Evolutionary conservation across 345 rosid species (phyloP), one percentile per base, ranked within the genome.

Genomic region (Rhodamnia argentea): DNA sequence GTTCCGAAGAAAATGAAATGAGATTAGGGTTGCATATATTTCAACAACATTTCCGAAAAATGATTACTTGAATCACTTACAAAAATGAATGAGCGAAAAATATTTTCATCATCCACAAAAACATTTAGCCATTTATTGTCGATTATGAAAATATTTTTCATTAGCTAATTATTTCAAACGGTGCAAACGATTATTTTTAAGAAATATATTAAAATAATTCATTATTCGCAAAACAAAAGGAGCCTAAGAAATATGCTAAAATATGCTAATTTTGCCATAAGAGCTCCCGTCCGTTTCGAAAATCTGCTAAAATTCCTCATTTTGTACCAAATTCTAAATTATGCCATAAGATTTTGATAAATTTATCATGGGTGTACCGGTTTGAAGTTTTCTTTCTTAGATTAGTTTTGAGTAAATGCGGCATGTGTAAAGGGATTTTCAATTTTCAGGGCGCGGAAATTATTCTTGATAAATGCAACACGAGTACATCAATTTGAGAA

Each of bases 311-410:
- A n/a, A n/a, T n/a, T n/a, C 10, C 8, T 55, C 10, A 55, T 7
- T 20, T 55, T 55, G 58, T 22, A 6, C 4, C 23, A 55, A 52
- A 52, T 52, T 52, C 55, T 52, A 52, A 5, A 5, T 52, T 13
- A 13, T 50, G 6, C 20, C 55, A 4, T 16, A 14, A 52, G 2
- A 55, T 55, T 55, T 55, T 2, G 23, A 8, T 55, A 55, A 20
- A 55, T 15, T 32, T 32, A 7, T 64, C 13, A 64, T 0, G 0
- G 11, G 6, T 7, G 1, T 4, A 15, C 20, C 1, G 0, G 0
- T 27, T 60, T 60, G 7, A 2, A n/a, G 11, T 13, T n/a, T 13
- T 60, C 13, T 6, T 0, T 1, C 1, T 7, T 5, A 59, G 13
- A 59, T 59, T 27, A 60, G 6, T 60, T 27, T 27, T 58, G 0